Conservation (phyloP, 208 protist species). For the Tritrichomonas foetus region DNA sequence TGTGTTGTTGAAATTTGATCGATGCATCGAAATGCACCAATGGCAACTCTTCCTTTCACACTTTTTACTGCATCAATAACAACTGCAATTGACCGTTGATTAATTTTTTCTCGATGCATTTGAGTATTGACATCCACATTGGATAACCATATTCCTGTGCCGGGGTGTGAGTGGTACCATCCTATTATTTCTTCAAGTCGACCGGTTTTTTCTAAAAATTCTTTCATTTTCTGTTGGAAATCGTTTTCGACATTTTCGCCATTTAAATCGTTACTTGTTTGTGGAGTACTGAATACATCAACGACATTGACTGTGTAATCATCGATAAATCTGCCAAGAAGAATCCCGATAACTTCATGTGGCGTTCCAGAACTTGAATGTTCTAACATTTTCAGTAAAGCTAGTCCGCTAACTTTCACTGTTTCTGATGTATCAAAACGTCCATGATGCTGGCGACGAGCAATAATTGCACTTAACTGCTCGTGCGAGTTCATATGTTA, state of each 20-base stretch:
- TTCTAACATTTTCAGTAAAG: slow-evolving; percentile 99
- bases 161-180: slow-evolving; percentile 99
- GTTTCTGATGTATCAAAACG: slow-evolving; percentile 92
- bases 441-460: neutral
- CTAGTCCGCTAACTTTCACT: slow-evolving; percentile 95
- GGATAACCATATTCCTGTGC: slow-evolving; percentile 99
- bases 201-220: slow-evolving; percentile 96
- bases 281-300: slow-evolving; percentile 98
- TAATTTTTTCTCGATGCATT: slow-evolving; percentile 70
- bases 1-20: slow-evolving; percentile 73
- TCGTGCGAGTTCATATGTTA: no score
- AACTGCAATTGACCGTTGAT: slow-evolving; percentile 93
- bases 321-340: slow-evolving; percentile 99
- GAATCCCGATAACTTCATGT: slow-evolving; percentile 99
- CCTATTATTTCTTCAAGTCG: slow-evolving; percentile 96
- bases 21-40: slow-evolving; percentile 98
- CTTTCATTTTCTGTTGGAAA: slow-evolving; percentile 99
- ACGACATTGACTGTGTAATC: slow-evolving; percentile 97
- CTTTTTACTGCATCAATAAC: slow-evolving; percentile 99
- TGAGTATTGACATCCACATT: slow-evolving; percentile 98
- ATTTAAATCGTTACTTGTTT: slow-evolving; percentile 66
- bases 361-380: slow-evolving; percentile 95
- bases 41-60: slow-evolving; percentile 98
- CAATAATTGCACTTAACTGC: no score
- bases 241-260: slow-evolving; percentile 85